A percentile compares a stretch with the other conserved stretches of the same genome.
Evolutionary conservation across 257 asterid species (phyloP).

Genomic region (Solanum sitiens): DNA sequence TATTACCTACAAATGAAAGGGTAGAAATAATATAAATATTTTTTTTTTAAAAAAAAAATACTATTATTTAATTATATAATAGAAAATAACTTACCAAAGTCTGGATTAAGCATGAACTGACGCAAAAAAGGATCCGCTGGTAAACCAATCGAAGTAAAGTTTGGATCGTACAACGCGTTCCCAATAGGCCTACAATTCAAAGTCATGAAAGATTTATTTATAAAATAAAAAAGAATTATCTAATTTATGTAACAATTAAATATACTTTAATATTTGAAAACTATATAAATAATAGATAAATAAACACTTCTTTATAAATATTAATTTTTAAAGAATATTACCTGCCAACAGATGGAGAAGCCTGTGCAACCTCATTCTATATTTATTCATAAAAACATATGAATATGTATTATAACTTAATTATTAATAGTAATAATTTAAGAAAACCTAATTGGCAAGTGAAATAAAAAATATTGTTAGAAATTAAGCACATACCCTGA

Average conservation of each 20-base stretch:
- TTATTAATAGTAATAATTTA: neutral
- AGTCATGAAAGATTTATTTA: neutral
- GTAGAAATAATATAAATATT: neutral
- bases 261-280: neutral
- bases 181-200: neutral
- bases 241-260: neutral
- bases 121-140: slow-evolving; percentile 1
- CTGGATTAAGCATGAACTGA: neutral
- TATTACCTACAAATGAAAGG: neutral
- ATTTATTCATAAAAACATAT: neutral
- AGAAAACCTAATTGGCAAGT: neutral
- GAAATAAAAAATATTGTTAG: too few relatives aligned
- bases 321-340: neutral
- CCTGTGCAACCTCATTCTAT: neutral
- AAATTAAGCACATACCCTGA: too few relatives aligned
- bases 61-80: neutral
- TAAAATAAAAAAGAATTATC: neutral
- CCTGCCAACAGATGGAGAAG: neutral
- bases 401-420: neutral
- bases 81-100: neutral
- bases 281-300: neutral
- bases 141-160: neutral
- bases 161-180: neutral
- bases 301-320: neutral
- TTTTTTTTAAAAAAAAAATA: too few relatives aligned